phyloP scores from a whole-genome alignment of 2,329 filamentous ascomycete species.

The Botrytis deweyae region DNA sequence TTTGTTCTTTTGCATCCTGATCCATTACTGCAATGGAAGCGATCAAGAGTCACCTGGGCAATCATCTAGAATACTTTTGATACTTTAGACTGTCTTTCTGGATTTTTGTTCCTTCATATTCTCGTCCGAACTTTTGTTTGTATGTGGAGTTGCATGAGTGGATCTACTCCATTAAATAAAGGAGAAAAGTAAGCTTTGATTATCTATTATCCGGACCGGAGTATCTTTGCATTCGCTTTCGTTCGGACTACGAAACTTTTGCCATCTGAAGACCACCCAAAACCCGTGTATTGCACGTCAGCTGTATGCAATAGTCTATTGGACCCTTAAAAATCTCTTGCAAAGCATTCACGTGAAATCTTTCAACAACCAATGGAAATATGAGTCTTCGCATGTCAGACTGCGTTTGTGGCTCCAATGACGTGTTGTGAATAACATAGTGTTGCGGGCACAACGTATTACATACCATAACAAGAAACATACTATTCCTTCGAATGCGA shows the following conservation, averaged over 20 bases:
- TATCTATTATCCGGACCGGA: not conserved
- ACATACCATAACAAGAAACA: not conserved
- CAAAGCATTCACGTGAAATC: not conserved
- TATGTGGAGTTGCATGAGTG: not conserved
- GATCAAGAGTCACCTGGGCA: no score
- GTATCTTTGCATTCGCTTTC: not conserved
- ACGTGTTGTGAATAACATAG: not conserved
- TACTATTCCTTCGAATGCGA: not conserved
- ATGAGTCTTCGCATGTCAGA: not conserved
- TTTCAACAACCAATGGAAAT: not conserved
- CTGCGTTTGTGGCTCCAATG: not conserved
- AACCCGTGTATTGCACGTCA: not conserved
- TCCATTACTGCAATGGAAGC: fast-evolving
- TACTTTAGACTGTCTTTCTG: no score
- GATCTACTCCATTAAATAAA: not conserved
- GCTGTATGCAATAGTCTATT: not conserved
- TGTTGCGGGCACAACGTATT: not conserved
- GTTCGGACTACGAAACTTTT: not conserved
- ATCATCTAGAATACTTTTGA: not conserved
- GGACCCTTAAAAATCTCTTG: not conserved
- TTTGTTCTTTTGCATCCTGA: not conserved
- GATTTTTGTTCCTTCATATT: not conserved
- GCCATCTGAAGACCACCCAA: not conserved
- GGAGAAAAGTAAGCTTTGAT: not conserved
- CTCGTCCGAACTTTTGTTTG: not conserved